Conservation (phyloP, 169 alveolate species). For the Amoebophrya sp. region DNA sequence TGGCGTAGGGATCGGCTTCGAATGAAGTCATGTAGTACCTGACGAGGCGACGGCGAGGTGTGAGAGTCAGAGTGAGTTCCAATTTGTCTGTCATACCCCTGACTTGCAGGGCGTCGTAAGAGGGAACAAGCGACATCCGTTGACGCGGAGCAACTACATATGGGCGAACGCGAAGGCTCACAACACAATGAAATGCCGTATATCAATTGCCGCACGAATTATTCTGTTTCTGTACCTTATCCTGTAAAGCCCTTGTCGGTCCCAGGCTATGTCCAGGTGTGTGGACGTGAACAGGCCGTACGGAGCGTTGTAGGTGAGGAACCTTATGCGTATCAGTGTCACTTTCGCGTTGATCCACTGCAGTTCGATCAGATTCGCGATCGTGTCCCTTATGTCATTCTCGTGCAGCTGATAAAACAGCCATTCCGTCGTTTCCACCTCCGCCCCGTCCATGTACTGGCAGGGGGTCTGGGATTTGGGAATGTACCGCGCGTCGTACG, state of each 20-base stretch:
- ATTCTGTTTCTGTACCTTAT: too few relatives aligned
- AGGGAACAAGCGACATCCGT: too few relatives aligned
- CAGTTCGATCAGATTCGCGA: not conserved
- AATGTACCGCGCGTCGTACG: not conserved
- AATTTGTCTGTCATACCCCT: too few relatives aligned
- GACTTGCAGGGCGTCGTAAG: too few relatives aligned
- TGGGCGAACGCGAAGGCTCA: too few relatives aligned
- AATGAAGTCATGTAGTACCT: not conserved
- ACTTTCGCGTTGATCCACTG: not conserved
- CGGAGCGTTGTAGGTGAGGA: not conserved
- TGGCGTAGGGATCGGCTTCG: not conserved
- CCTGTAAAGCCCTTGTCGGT: not conserved
- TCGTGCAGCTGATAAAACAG: not conserved
- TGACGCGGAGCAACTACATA: too few relatives aligned
- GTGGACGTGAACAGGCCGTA: not conserved
- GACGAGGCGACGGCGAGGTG: not conserved
- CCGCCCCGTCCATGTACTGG: not conserved
- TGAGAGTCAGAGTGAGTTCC: too few relatives aligned
- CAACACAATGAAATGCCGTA: too few relatives aligned
- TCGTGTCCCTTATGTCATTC: not conserved
- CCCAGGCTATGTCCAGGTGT: not conserved
- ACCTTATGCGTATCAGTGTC: not conserved
- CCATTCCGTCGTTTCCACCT: slow-evolving; percentile 3
- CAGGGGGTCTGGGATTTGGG: not conserved
- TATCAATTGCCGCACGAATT: too few relatives aligned